A percentile compares a stretch with the other conserved stretches of the same genome.
Conservation (phyloP, 305 asterid genomes). For the Fraxinus nigra region DNA sequence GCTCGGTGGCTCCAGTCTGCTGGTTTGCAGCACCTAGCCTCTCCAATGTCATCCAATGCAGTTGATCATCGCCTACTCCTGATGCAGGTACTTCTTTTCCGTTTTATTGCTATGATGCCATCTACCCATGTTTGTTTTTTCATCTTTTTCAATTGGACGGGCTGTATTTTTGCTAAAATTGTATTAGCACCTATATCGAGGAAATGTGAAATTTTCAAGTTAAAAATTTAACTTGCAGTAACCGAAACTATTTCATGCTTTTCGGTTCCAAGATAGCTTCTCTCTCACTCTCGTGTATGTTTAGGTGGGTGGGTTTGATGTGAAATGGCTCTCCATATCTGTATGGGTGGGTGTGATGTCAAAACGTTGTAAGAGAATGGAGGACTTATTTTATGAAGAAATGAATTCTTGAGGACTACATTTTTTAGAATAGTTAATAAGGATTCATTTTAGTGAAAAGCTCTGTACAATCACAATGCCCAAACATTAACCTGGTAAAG, state of each 20-base stretch:
- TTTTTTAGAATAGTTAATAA: neutral
- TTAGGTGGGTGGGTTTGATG: neutral
- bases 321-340: neutral
- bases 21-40: conserved; percentile 97
- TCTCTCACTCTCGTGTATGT: neutral
- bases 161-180: neutral
- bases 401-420: neutral
- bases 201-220: neutral
- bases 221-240: conserved; percentile 1
- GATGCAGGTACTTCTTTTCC: conserved; percentile 66
- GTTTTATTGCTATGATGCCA: neutral
- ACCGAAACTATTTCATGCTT: neutral
- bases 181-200: neutral
- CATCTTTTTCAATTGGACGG: conserved; percentile 4
- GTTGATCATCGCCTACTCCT: conserved; percentile 70
- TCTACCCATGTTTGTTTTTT: neutral
- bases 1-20: conserved; percentile 96
- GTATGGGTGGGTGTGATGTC: conserved; percentile 3
- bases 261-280: neutral
- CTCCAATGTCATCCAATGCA: conserved; percentile 80
- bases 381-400: neutral
- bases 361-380: conserved; percentile 7
- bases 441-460: neutral
- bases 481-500: conserved; percentile 5
- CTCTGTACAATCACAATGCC: neutral